These are phyloP conservation scores for Gossypium gossypioides DNA, from an alignment of 441 rosid genomes.

Conservation along the genomic window DNA sequence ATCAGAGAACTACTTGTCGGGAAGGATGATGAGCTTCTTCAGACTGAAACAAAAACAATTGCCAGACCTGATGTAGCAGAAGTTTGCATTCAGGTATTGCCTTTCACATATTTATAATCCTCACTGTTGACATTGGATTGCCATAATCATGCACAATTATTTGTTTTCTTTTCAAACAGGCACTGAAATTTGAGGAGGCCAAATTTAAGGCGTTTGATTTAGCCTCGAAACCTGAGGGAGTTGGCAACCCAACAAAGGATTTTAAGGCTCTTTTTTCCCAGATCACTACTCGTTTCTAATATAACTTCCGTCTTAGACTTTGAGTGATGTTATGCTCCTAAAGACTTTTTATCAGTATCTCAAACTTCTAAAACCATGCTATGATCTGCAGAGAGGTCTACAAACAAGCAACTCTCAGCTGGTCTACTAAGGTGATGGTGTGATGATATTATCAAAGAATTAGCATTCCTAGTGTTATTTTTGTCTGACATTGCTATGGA, in stretches of 20 bases:
- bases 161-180: conserved; percentile 31
- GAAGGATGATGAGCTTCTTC: conserved; percentile 88
- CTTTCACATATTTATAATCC: not conserved
- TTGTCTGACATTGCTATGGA: not conserved
- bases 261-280: conserved; percentile 74
- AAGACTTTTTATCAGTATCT: not conserved
- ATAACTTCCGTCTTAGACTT: not conserved
- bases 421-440: not conserved
- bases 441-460: not conserved
- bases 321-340: not conserved
- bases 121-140: not conserved
- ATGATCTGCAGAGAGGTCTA: not conserved
- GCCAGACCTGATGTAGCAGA: conserved; percentile 84
- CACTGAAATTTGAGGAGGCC: conserved; percentile 64
- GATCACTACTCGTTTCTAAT: conserved; percentile 50
- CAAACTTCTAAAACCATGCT: not conserved
- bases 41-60: conserved; percentile 65
- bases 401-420: not conserved
- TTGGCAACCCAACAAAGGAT: conserved; percentile 67
- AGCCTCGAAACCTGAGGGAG: conserved; percentile 80
- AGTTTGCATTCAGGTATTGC: conserved; percentile 77
- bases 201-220: conserved; percentile 83
- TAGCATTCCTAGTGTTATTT: not conserved
- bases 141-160: not conserved
- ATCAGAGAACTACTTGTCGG: conserved; percentile 66